A percentile compares a stretch with the other conserved stretches of the same genome.
Evolutionary conservation across 352 stramenopile species (phyloP).

Genomic region (Pythium pyrilobum): DNA sequence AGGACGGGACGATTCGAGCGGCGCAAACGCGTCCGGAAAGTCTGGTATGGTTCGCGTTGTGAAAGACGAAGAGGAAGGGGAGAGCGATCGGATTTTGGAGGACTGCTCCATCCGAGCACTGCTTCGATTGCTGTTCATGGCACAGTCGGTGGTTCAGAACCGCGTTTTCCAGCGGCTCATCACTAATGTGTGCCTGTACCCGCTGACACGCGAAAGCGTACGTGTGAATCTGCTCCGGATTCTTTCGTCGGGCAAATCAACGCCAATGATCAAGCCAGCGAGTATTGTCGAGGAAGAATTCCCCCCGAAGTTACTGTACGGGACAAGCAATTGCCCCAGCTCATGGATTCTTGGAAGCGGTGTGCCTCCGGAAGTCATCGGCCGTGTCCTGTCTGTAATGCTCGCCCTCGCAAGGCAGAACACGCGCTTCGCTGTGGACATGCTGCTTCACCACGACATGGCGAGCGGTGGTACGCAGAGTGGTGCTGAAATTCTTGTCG

Average conservation of each 20-base stretch:
- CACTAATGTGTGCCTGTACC: conserved; percentile 77
- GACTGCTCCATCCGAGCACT: conserved; percentile 60
- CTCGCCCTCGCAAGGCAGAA: conserved; percentile 90
- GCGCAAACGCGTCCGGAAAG: conserved; percentile 20
- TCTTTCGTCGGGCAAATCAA: conserved; percentile 44
- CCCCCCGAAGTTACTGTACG: conserved; percentile 50
- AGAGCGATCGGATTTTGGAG: conserved; percentile 57
- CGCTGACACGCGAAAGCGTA: conserved; percentile 55
- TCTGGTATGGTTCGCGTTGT: conserved; percentile 66
- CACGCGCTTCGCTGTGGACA: conserved; percentile 84
- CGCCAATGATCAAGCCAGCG: conserved; percentile 29
- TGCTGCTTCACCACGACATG: conserved; percentile 73
- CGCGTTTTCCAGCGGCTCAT: conserved; percentile 76
- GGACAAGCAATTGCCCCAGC: conserved; percentile 28
- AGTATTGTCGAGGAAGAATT: conserved; percentile 47
- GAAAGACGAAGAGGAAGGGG: conserved; percentile 63
- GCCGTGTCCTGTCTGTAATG: conserved; percentile 85
- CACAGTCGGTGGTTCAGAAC: conserved; percentile 76
- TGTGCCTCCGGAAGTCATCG: conserved; percentile 83
- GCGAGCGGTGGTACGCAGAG: conserved; percentile 15
- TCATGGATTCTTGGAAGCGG: conserved; percentile 16
- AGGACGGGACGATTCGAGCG: conserved; percentile 20
- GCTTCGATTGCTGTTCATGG: conserved; percentile 75
- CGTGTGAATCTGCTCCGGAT: conserved; percentile 59
- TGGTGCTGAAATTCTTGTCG: conserved; percentile 70